Percentiles rank a stretch among this genome's conserved stretches.
phyloP scores from a whole-genome alignment of 148 eudicot species.

The Rhododendron williamsianum region DNA sequence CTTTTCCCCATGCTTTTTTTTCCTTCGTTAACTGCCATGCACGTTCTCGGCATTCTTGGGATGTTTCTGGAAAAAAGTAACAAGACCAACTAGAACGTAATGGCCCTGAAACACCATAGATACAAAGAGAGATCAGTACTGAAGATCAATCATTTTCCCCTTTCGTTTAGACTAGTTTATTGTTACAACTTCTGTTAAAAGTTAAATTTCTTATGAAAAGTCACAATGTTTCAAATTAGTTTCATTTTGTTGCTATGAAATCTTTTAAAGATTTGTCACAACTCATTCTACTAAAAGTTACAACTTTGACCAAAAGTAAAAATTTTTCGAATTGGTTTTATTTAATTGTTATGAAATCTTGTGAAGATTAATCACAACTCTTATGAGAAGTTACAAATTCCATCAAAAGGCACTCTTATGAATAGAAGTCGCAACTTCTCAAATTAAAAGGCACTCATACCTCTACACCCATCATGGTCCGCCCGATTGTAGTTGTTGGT shows the following conservation, averaged over 20 bases:
- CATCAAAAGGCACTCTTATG: no score
- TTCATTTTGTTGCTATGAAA: no score
- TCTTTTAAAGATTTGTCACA: no score
- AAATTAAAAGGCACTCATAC: slow-evolving; percentile 23
- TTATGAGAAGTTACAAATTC: background rate
- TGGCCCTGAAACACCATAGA: slow-evolving; percentile 37
- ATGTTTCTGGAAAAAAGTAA: slow-evolving; percentile 88
- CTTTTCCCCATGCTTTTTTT: slow-evolving; percentile 67
- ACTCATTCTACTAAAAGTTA: no score
- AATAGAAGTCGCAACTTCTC: no score
- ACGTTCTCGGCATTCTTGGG: slow-evolving; percentile 66
- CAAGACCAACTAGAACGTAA: slow-evolving; percentile 88
- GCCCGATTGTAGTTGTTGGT: slow-evolving; percentile 80
- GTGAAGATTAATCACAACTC: background rate
- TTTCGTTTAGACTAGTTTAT: background rate
- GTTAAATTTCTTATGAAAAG: no score
- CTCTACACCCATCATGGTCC: slow-evolving; percentile 92
- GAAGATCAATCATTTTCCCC: no score
- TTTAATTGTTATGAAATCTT: no score
- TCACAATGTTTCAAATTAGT: no score
- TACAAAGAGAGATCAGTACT: background rate
- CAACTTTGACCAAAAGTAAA: no score
- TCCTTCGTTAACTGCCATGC: slow-evolving; percentile 62
- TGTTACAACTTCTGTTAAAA: no score
- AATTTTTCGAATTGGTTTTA: no score